Evolutionary conservation across 768 basidiomycete species (phyloP), one percentile per base, ranked within the genome.

Genomic region (Fomitopsis serialis): DNA sequence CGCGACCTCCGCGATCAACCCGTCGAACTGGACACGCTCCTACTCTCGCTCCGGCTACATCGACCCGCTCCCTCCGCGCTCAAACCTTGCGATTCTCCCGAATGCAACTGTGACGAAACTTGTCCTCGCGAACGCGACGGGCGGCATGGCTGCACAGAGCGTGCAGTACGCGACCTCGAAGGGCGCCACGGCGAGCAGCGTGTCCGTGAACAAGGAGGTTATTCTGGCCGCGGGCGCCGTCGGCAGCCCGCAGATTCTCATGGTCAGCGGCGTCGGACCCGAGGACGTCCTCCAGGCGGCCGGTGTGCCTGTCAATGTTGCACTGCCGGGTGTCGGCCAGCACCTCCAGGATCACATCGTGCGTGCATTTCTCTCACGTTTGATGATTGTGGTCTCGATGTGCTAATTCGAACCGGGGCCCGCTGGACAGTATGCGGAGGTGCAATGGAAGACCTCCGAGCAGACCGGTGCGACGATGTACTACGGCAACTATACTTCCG

Each of bases 31-130:
- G 71, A 84, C 82, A 12, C 77, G 85, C 44, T 82, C 79, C 1
- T 85, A 85, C 68, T 73, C 84, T n/a, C 74, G 79, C 54, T 76
- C 82, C 0, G 78, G 73, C 2, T 85, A 85, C 71, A 80, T 85
- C 64, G 85, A 87, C 65, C 73, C 79, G 3, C 72, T 85, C 1
- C 80, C 84, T 0, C 76, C 81, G 21, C 78, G 84, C 42, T 53
- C 74, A 51, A 88, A 88, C 61, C 75, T 88, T 37, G 78, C 81
- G 60, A 78, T 89, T 55, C 72, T 88, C 22, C 70, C 79, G 9
- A 78, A 79, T 50, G 72, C 78, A 13, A 84, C 81, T 7, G 86
- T 85, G 50, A 79, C 84, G 2, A 72, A 77, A 22, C 68, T 83
- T 37, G 55, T 78, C 23, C 79, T 81, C 56, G 63, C 60, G 48